These are phyloP conservation scores for Penicillium bovifimosum DNA, from an alignment of 495 filamentous ascomycete genomes.

Conservation along the genomic window DNA sequence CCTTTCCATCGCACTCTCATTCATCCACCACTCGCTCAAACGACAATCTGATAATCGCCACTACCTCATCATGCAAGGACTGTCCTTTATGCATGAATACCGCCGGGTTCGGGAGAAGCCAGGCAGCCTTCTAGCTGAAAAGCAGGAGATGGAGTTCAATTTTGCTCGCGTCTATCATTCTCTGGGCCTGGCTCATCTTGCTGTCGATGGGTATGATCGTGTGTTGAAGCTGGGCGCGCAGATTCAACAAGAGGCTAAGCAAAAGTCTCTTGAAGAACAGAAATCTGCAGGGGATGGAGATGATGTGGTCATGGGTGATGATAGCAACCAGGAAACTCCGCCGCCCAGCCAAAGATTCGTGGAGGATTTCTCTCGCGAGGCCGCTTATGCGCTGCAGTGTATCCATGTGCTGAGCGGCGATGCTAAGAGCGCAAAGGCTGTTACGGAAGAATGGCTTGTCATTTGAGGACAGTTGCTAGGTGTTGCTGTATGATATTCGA, in stretches of 20 bases:
- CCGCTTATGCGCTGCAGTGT: slow-evolving; percentile 69
- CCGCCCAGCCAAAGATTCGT: slow-evolving; percentile 22
- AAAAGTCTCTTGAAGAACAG: slow-evolving; percentile 12
- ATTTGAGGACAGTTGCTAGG: slow-evolving; percentile 25
- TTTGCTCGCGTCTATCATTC: slow-evolving; percentile 74
- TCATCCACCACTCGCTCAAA: slow-evolving; percentile 80
- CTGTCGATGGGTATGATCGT: slow-evolving; percentile 66
- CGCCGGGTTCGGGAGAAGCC: slow-evolving; percentile 48
- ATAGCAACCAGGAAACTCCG: slow-evolving; percentile 1
- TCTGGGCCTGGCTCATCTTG: slow-evolving; percentile 72
- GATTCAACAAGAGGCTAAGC: slow-evolving; percentile 27
- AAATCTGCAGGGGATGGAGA: not conserved
- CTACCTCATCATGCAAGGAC: slow-evolving; percentile 74
- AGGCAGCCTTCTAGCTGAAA: slow-evolving; percentile 39
- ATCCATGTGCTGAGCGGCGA: slow-evolving; percentile 63
- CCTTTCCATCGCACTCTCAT: slow-evolving; percentile 63
- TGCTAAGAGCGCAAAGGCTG: slow-evolving; percentile 43
- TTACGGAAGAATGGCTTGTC: slow-evolving; percentile 58
- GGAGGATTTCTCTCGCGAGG: slow-evolving; percentile 66
- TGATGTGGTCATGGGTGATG: slow-evolving; percentile 29
- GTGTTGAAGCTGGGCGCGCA: slow-evolving; percentile 44
- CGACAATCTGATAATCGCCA: slow-evolving; percentile 85
- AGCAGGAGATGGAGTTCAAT: slow-evolving; percentile 88
- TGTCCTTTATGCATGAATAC: slow-evolving; percentile 76
- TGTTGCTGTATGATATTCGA: not conserved